Evolutionary conservation across 2,329 filamentous ascomycete genomes (phyloP).

Genomic region (Paraconiothyrium brasiliense): DNA sequence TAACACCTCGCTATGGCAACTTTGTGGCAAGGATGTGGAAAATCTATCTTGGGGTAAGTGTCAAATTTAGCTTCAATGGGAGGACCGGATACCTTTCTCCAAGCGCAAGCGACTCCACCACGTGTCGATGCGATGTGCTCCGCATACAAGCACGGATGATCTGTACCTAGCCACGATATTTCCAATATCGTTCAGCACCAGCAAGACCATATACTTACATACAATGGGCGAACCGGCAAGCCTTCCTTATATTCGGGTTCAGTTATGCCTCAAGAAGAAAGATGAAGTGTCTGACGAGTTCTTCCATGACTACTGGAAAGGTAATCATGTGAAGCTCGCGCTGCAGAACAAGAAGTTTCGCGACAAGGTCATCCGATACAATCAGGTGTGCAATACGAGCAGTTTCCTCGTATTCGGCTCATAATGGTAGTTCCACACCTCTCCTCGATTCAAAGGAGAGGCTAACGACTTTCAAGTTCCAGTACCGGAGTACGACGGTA

Average conservation of each 20-base stretch:
- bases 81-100: slow-evolving; percentile 9
- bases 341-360: slow-evolving; percentile 34
- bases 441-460: slow-evolving; percentile 20
- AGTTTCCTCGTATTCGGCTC: neutral
- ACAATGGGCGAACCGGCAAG: slow-evolving; percentile 23
- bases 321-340: slow-evolving; percentile 34
- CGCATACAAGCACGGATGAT: neutral
- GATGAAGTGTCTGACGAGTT: slow-evolving; percentile 40
- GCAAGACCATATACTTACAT: neutral
- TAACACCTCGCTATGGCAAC: neutral
- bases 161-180: neutral
- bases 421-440: slow-evolving; percentile 25
- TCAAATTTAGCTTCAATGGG: neutral
- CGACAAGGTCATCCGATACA: slow-evolving; percentile 27
- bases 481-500: slow-evolving; percentile 30
- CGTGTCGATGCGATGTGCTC: neutral
- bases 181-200: neutral
- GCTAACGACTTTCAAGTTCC: slow-evolving; percentile 27
- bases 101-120: neutral
- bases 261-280: slow-evolving; percentile 39
- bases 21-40: neutral
- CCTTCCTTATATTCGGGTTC: slow-evolving; percentile 30
- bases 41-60: neutral
- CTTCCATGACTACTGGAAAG: slow-evolving; percentile 42
- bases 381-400: slow-evolving; percentile 22